A percentile compares a stretch with the other conserved stretches of the same genome.
These are phyloP conservation scores for Hebeloma cylindrosporum DNA, from an alignment of 768 basidiomycete species.

Conservation along the genomic window DNA sequence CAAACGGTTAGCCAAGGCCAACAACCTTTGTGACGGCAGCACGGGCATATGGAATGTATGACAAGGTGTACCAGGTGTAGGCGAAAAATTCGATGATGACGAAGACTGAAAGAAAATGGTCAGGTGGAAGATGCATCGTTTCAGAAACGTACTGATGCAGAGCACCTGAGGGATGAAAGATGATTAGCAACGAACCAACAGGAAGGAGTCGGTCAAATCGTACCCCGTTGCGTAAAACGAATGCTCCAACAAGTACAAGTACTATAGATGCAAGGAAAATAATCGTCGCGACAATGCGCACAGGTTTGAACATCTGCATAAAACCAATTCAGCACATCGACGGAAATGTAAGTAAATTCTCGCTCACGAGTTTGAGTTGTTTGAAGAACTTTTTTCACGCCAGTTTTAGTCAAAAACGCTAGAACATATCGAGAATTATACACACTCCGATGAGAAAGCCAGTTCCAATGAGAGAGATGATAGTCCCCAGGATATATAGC, in stretches of 20 bases:
- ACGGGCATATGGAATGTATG: constrained; percentile 92
- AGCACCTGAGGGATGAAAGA: constrained; percentile 45
- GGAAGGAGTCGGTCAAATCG: constrained; percentile 24
- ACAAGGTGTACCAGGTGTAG: constrained; percentile 85
- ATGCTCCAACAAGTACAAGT: constrained; percentile 84
- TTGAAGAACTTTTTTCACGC: constrained; percentile 64
- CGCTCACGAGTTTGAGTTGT: constrained; percentile 75
- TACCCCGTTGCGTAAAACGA: constrained; percentile 69
- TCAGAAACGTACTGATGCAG: constrained; percentile 61
- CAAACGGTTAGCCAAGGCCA: constrained; percentile 47
- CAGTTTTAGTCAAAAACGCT: not conserved
- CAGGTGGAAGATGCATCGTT: too few species aligned
- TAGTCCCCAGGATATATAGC: constrained; percentile 78
- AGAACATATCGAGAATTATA: constrained; percentile 13
- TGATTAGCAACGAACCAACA: constrained; percentile 2
- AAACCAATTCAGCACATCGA: not conserved
- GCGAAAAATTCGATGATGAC: constrained; percentile 91
- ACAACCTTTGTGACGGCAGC: constrained; percentile 66
- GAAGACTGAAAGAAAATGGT: constrained; percentile 55
- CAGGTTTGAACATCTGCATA: constrained; percentile 89
- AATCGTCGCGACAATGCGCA: constrained; percentile 80
- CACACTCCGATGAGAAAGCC: constrained; percentile 90
- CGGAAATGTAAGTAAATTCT: not conserved
- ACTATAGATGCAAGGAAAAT: constrained; percentile 77
- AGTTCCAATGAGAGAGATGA: constrained; percentile 82